Conservation (phyloP, 1,284 basidiomycete species). For the Ganoderma multipileum region DNA sequence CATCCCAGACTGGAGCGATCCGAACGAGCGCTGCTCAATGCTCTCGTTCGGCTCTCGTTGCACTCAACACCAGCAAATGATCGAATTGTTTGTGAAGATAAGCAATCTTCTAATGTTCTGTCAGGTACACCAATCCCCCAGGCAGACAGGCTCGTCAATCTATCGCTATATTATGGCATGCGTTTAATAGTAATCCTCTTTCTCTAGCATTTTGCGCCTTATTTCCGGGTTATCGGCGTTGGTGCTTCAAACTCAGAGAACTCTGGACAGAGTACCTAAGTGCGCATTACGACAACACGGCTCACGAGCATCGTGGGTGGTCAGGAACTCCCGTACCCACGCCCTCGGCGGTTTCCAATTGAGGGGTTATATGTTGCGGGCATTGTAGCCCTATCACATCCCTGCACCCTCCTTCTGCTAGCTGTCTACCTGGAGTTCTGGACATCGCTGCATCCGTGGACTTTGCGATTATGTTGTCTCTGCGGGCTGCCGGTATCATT, state of each 20-base stretch:
- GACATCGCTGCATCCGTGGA: background rate
- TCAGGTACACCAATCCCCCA: too few species aligned
- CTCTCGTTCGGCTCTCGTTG: too few species aligned
- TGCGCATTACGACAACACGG: background rate
- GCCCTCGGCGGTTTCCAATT: constrained; percentile 11
- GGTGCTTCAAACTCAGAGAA: background rate
- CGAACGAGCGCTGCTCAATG: too few species aligned
- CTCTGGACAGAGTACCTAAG: too few species aligned
- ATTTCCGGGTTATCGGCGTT: background rate
- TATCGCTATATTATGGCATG: background rate
- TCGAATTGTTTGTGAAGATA: too few species aligned
- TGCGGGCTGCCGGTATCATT: constrained; percentile 33
- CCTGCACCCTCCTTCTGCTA: background rate
- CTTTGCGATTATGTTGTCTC: constrained; percentile 18
- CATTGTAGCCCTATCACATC: constrained; percentile 2
- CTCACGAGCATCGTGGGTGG: constrained; percentile 11
- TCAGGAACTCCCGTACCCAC: constrained; percentile 9
- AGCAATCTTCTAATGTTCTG: too few species aligned
- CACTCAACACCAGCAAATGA: too few species aligned
- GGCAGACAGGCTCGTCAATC: background rate
- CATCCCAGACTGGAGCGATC: too few species aligned
- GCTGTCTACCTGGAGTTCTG: background rate
- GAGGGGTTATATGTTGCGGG: constrained; percentile 10
- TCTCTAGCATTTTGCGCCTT: background rate
- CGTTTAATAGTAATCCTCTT: constrained; percentile 42